A percentile compares a stretch with the other conserved stretches of the same genome.
phyloP scores from a whole-genome alignment of 441 rosid species.

The Theobroma grandiflorum region DNA sequence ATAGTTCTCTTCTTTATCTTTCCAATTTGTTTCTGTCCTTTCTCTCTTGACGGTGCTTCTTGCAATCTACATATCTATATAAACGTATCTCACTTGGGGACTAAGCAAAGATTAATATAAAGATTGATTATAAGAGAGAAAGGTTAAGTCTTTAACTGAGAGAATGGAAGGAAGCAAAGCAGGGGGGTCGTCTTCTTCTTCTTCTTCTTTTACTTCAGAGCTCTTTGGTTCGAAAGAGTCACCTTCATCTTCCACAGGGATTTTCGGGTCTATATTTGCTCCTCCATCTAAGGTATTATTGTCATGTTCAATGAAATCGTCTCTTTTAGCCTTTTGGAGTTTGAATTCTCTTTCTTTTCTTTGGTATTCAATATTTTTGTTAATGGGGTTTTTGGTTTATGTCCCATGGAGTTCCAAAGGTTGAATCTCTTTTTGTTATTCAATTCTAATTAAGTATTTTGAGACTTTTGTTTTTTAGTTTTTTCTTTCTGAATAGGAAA shows the following conservation, averaged over 20 bases:
- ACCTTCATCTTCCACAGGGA: constrained; percentile 60
- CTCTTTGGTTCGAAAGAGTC: constrained; percentile 75
- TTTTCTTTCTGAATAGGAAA: background rate
- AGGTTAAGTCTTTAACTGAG: constrained; percentile 22
- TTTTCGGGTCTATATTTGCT: constrained; percentile 71
- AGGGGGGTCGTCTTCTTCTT: constrained; percentile 44
- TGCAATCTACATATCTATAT: constrained; percentile 2
- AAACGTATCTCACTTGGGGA: constrained; percentile 2
- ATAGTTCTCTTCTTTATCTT: constrained; percentile 2
- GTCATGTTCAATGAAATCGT: background rate
- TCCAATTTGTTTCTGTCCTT: constrained; percentile 3
- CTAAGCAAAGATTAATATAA: constrained; percentile 19
- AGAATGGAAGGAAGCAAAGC: constrained; percentile 76
- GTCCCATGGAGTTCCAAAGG: constrained; percentile 8
- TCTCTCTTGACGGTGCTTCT: constrained; percentile 38
- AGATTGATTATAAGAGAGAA: constrained; percentile 1
- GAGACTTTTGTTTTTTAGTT: background rate
- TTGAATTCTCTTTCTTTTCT: constrained; percentile 9
- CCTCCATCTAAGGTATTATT: constrained; percentile 62
- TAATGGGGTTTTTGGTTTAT: constrained; percentile 18
- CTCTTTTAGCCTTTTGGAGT: background rate
- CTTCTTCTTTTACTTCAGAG: constrained; percentile 67
- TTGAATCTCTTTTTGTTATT: background rate
- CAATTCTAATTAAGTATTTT: background rate
- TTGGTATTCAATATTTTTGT: background rate